These are phyloP conservation scores for Hymenoscyphus linearis DNA, from an alignment of 2,329 filamentous ascomycete species.

Conservation along the genomic window DNA sequence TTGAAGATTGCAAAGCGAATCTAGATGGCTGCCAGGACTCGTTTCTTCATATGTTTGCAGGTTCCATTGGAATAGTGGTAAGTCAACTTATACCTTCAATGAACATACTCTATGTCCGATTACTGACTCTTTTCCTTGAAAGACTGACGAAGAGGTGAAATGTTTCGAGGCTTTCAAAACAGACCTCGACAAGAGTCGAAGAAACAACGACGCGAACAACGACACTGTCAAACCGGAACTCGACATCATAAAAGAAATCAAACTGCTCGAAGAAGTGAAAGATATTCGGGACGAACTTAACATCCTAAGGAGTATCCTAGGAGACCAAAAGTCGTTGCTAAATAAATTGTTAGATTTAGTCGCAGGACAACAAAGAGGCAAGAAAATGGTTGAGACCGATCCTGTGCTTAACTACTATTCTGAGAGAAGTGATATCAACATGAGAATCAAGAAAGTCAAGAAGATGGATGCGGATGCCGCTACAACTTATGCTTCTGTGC, in stretches of 20 bases:
- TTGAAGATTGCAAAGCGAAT: neutral
- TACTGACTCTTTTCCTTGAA: neutral
- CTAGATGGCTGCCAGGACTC: neutral
- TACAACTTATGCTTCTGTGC: neutral
- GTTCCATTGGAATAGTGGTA: slow-evolving; percentile 2
- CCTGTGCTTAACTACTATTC: slow-evolving; percentile 1
- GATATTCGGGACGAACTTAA: slow-evolving; percentile 5
- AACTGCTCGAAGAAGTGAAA: slow-evolving; percentile 1
- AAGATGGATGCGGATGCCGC: neutral
- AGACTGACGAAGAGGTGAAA: neutral
- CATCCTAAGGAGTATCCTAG: neutral
- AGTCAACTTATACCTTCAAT: neutral
- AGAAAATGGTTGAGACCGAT: neutral
- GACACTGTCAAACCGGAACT: neutral
- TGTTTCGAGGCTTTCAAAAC: neutral
- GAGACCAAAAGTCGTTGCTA: neutral
- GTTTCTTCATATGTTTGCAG: neutral
- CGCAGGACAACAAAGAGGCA: neutral
- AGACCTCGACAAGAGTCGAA: neutral
- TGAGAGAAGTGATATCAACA: neutral
- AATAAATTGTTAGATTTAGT: neutral
- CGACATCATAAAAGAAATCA: neutral
- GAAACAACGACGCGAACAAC: neutral
- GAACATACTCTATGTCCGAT: too few relatives aligned
- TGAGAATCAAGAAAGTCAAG: slow-evolving; percentile 1